These are phyloP conservation scores for Hygrophorus russula DNA, from an alignment of 768 basidiomycete genomes.

Conservation along the genomic window DNA sequence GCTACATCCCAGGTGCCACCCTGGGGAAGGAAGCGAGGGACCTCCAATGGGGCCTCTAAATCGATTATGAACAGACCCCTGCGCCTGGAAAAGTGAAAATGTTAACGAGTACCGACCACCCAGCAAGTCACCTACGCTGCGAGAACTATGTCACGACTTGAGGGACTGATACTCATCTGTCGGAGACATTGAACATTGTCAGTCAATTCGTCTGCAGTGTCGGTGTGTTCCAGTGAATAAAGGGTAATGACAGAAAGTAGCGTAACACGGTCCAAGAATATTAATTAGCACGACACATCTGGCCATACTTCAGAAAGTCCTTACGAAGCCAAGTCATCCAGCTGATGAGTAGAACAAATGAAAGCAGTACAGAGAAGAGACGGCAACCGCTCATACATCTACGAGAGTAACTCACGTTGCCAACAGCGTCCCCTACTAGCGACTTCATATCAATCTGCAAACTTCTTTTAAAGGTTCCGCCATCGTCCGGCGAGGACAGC, in stretches of 20 bases:
- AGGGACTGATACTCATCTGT: conserved; percentile 88
- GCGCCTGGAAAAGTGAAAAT: conserved; percentile 30
- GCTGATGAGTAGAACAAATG: no score
- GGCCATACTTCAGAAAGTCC: no score
- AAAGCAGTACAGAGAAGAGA: not conserved
- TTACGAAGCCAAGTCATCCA: no score
- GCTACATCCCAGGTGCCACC: conserved; percentile 95
- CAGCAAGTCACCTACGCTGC: conserved; percentile 51
- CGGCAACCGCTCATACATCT: not conserved
- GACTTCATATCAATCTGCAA: conserved; percentile 73
- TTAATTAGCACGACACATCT: no score
- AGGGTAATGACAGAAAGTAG: not conserved
- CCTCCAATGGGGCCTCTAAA: conserved; percentile 73
- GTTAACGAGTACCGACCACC: not conserved
- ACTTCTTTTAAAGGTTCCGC: conserved; percentile 43
- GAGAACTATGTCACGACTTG: conserved; percentile 79
- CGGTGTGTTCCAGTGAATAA: no score
- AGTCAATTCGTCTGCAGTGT: not conserved
- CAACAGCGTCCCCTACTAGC: conserved; percentile 72
- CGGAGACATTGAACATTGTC: not conserved
- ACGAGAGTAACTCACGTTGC: conserved; percentile 45
- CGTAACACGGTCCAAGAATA: no score
- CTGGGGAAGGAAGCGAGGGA: conserved; percentile 91
- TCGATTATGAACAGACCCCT: conserved; percentile 94
- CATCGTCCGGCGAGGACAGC: conserved; percentile 37